Evolutionary conservation across 163 green algal species (phyloP).

Genomic region (Coccomyxa subellipsoidea): DNA sequence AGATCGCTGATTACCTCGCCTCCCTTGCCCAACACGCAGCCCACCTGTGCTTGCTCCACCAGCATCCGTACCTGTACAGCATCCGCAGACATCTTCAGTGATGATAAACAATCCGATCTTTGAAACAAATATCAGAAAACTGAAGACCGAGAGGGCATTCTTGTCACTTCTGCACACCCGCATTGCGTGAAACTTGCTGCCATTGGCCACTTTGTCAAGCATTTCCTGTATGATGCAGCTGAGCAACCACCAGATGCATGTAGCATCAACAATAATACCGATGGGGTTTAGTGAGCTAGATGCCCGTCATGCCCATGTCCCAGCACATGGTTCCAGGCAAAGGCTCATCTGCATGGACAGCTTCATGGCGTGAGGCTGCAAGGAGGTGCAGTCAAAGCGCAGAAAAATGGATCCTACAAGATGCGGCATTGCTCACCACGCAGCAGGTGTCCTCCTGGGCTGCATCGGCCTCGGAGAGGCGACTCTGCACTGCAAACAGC

Average conservation of each 20-base stretch:
- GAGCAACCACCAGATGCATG: no score
- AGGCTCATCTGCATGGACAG: neutral
- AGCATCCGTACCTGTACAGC: slow-evolving; percentile 20
- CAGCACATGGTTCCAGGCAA: no score
- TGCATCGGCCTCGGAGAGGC: slow-evolving; percentile 11
- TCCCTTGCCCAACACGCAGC: slow-evolving; percentile 27
- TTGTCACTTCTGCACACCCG: neutral
- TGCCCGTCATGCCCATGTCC: no score
- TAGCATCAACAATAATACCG: no score
- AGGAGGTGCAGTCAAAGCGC: neutral
- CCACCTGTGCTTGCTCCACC: slow-evolving; percentile 23
- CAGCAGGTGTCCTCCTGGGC: neutral
- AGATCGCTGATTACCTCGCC: slow-evolving; percentile 21
- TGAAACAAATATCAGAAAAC: neutral
- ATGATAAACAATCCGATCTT: neutral
- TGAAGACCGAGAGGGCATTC: neutral
- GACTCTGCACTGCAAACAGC: slow-evolving; percentile 25
- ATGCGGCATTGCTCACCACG: neutral
- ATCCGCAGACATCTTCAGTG: no score
- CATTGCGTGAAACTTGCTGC: neutral
- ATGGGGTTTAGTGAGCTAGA: no score
- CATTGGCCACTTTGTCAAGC: neutral
- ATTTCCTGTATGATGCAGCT: neutral
- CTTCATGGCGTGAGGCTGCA: no score
- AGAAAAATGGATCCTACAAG: neutral